Base-by-base conservation (phyloP, 495 filamentous ascomycete species). In the Penicillium bialowiezense region DNA sequence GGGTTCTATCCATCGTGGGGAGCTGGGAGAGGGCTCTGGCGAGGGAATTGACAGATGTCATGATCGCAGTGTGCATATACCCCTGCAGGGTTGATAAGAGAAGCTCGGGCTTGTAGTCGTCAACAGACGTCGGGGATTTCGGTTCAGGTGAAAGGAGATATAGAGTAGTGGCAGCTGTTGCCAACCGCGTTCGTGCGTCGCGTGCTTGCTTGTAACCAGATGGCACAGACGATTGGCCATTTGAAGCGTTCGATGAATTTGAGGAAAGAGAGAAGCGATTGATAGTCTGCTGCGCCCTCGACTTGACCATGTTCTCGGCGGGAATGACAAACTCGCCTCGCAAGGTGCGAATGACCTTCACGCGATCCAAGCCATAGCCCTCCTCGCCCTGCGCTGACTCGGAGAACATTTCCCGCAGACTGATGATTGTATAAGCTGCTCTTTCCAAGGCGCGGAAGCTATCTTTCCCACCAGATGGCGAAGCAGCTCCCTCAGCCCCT, bases 231-330 rank as follows among this genome's bases (percentile, higher is more conserved):
- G 56, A 52, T 15, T 64, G 60, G 2, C 62, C 43, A 18, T 59
- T 65, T 5, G 64, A 56, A 31, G 62, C 50, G 38, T 58, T 50
- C 12, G 54, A 49, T 2, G 75, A 62, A n/a, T 83, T 70, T 1
- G 80, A 73, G n/a, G 83, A 86, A 55, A 95, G 79, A 26, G 88
- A 88, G 62, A 97, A 97, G 48, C 90, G 86, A 18, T 84, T 76
- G 44, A 96, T 80, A 36, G 87, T 81, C 52, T 96, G 89, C 65
- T 95, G 87, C 15, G 90, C 85, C 29, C 82, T 79, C 9, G 77
- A 75, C 33, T 80, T 72, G 10, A 96, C 72, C 36, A 77, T 77
- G 24, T 76, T 76, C 56, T 96, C 91, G 1, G 85, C 79, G 2
- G 90, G 89, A 8, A 62, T 66, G 46, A 91, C 64, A 17, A 95